phyloP scores from a whole-genome alignment of 495 filamentous ascomycete species.

The Penicillium coffeae region DNA sequence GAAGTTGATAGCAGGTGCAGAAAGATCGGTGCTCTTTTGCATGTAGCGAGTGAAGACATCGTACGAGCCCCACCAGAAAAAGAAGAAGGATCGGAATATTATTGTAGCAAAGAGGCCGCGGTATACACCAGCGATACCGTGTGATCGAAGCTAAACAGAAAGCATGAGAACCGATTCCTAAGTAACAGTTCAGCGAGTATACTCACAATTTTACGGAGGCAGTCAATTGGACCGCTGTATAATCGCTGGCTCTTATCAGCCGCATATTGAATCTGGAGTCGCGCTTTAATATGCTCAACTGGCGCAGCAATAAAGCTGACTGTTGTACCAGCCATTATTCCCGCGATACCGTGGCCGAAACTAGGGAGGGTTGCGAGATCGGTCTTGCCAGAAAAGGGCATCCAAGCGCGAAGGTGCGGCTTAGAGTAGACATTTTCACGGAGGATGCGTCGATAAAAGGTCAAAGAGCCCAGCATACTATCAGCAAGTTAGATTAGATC shows the following conservation, averaged over 20 bases:
- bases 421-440: conserved; percentile 73
- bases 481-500: neutral
- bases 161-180: neutral
- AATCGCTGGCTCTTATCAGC: conserved; percentile 66
- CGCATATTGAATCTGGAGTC: conserved; percentile 88
- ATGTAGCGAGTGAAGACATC: conserved; percentile 72
- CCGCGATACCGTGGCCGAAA: conserved; percentile 80
- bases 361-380: conserved; percentile 58
- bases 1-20: conserved; percentile 82
- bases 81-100: conserved; percentile 88
- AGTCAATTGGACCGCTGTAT: conserved; percentile 86
- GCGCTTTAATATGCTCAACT: conserved; percentile 92
- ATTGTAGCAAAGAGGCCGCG: conserved; percentile 82
- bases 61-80: conserved; percentile 96
- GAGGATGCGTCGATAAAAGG: conserved; percentile 78
- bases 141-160: conserved; percentile 40
- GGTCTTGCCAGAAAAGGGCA: conserved; percentile 30
- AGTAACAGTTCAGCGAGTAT: neutral
- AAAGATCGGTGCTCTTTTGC: conserved; percentile 61
- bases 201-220: conserved; percentile 63
- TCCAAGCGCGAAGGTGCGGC: conserved; percentile 38
- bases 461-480: conserved; percentile 87
- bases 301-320: conserved; percentile 91
- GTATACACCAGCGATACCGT: conserved; percentile 78
- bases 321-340: conserved; percentile 80